phyloP scores from a whole-genome alignment of 148 eudicot species.

The Drosera capensis region DNA sequence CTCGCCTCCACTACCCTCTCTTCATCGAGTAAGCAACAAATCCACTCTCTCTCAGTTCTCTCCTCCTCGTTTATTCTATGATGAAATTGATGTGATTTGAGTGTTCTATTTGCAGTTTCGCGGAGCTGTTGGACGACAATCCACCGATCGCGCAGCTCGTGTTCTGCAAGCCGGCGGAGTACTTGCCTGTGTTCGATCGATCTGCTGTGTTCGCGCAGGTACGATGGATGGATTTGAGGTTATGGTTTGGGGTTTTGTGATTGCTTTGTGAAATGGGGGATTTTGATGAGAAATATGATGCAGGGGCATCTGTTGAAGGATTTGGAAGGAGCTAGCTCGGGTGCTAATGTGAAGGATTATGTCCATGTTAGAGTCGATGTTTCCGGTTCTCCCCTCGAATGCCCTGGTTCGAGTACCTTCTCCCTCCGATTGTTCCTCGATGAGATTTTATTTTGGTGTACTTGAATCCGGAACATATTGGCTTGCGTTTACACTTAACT shows the following conservation, averaged over 20 bases:
- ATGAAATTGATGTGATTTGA: neutral
- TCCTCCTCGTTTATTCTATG: neutral
- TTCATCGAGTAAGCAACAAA: conserved; percentile 45
- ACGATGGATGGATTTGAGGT: too few relatives aligned
- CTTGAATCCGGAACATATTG: neutral
- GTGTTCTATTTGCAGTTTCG: conserved; percentile 60
- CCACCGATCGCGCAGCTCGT: conserved; percentile 36
- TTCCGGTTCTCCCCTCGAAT: conserved; percentile 66
- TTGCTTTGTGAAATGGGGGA: too few relatives aligned
- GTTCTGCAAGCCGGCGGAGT: conserved; percentile 32
- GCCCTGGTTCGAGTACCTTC: conserved; percentile 49
- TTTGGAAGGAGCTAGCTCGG: conserved; percentile 20
- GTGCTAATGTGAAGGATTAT: conserved; percentile 41
- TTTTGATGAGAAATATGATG: too few relatives aligned
- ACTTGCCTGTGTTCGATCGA: conserved; percentile 61
- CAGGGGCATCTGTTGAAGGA: conserved; percentile 36
- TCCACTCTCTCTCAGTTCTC: neutral
- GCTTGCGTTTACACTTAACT: neutral
- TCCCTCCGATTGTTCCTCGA: neutral
- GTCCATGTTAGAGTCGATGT: conserved; percentile 68
- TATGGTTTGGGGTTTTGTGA: too few relatives aligned
- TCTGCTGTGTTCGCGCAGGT: conserved; percentile 72
- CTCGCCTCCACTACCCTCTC: conserved; percentile 83
- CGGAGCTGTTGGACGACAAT: conserved; percentile 53
- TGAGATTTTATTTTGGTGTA: neutral